Evolutionary conservation across 495 filamentous ascomycete genomes (phyloP).

Genomic region (Peziza echinospora): DNA sequence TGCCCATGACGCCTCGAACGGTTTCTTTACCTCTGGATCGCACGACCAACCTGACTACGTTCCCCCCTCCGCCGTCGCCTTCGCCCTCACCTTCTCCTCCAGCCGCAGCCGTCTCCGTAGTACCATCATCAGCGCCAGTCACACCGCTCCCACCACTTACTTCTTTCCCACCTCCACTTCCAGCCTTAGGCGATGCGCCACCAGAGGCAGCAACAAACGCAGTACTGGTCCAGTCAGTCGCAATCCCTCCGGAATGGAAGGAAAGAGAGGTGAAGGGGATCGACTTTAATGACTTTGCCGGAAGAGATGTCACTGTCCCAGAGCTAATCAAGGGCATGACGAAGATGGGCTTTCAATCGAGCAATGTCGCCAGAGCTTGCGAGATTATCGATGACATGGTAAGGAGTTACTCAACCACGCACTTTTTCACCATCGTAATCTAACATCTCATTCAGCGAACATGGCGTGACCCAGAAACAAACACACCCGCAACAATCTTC

Average conservation of each 20-base stretch:
- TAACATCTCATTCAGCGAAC: conserved; percentile 32
- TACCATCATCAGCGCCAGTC: neutral
- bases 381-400: conserved; percentile 93
- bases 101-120: neutral
- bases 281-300: conserved; percentile 65
- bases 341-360: conserved; percentile 82
- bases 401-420: too few species aligned
- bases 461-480: conserved; percentile 53
- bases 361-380: conserved; percentile 59
- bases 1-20: too few species aligned
- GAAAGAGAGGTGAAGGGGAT: conserved; percentile 58
- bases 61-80: neutral
- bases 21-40: too few species aligned
- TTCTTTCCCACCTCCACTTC: conserved; percentile 2
- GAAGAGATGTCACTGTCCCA: conserved; percentile 55
- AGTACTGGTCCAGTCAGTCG: conserved; percentile 70
- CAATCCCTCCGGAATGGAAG: conserved; percentile 41
- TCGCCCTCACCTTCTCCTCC: neutral
- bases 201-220: conserved; percentile 40
- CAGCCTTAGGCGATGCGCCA: neutral
- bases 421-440: neutral
- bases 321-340: conserved; percentile 68
- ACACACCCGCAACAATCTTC: conserved; percentile 68
- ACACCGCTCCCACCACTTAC: too few species aligned
- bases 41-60: neutral